Base-by-base conservation (phyloP, 352 stramenopile species). In the Albugo laibachii region DNA sequence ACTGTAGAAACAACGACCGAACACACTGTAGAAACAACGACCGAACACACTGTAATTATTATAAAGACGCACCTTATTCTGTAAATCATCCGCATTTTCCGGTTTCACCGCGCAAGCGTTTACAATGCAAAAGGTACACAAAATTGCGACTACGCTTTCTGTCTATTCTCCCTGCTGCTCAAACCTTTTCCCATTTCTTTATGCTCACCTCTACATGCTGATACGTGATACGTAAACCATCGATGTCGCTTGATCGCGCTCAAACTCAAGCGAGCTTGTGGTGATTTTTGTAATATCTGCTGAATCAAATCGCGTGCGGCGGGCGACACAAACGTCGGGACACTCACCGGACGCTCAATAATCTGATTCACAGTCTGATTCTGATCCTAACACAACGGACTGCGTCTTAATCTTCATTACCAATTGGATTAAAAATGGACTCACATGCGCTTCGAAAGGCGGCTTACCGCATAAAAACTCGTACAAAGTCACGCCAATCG, bases 401-500 rank as follows among this genome's bases (percentile, higher is more conserved):
- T 14, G n/a, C n/a, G 14, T 47, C 14, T 18, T n/a, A 40, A 40
- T 31, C n/a, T n/a, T 14, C 34, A 13, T 40, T 47, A 14, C 13
- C 42, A 13, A 14, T 16, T 16, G 36, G 16, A 41, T 16, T 8
- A 31, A 2, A 5, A 15, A 16, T n/a, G 13, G 20, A 52, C 65
- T 31, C 63, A 89, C 74, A 31, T 73, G 72, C 14, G 93, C 86
- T 57, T 98, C 95, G 66, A 99, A 99, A 5, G 96, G 95, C 16
- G 96, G 95, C 13, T 72, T 77, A 14, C 96, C 96, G 18, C 97
- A 84, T 1, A 99, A 60, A 36, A 99, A 93, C 66, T 99, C 96
- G 59, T 95, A 99, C 52, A 97, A 87, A 16, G 99, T 80, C 36
- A 99, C 93, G 13, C 96, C 96, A 16, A 99, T 66, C n/a, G 77